A percentile compares a stretch with the other conserved stretches of the same genome.
phyloP scores from a whole-genome alignment of 352 stramenopile genomes.

The Pythium brachiatum region DNA sequence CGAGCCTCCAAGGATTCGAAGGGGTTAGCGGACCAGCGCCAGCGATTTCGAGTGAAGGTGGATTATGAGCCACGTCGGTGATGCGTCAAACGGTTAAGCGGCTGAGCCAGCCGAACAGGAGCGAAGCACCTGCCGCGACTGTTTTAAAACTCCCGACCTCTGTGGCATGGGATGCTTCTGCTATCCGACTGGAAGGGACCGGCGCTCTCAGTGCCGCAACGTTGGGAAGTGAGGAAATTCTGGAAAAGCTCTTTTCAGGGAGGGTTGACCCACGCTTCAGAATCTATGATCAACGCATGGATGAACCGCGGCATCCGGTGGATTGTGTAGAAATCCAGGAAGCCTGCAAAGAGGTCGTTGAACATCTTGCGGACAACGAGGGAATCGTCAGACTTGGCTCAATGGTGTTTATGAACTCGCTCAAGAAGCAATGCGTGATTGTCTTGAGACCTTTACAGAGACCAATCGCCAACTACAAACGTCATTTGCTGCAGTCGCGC shows the following conservation, averaged over 20 bases:
- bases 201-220: too few relatives aligned
- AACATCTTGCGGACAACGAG: not conserved
- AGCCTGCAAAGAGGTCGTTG: not conserved
- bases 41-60: not conserved
- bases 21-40: not conserved
- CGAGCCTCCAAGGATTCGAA: not conserved
- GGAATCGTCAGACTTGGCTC: not conserved
- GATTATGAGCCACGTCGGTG: not conserved
- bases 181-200: not conserved
- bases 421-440: not conserved
- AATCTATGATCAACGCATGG: not conserved
- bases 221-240: not conserved
- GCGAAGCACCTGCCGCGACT: slow-evolving; percentile 4
- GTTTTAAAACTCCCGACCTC: not conserved
- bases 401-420: not conserved
- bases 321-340: slow-evolving; percentile 5
- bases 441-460: not conserved
- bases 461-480: not conserved
- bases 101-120: slow-evolving; percentile 10
- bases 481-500: too few relatives aligned
- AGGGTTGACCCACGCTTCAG: not conserved
- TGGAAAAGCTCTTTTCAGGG: not conserved
- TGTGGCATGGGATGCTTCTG: not conserved
- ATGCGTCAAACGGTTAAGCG: not conserved
- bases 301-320: not conserved